Conservation (phyloP, 176 grass and related monocot genomes). For the Eragrostis curvula region DNA sequence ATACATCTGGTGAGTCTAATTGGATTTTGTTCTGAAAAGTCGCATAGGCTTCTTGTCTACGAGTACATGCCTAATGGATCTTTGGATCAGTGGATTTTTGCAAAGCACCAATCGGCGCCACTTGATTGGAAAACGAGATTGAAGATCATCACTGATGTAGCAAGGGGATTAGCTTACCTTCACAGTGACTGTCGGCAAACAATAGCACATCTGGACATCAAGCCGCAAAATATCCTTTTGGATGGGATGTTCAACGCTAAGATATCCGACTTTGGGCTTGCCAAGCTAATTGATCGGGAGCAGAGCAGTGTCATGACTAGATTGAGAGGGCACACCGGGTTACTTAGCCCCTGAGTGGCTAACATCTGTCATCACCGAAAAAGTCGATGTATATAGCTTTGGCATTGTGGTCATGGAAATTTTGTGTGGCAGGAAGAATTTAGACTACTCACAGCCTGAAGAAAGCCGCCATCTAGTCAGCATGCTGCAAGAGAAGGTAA, state of each 20-base stretch:
- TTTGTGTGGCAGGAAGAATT: conserved; percentile 55
- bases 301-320: conserved; percentile 59
- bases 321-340: conserved; percentile 57
- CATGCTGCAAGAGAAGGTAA: conserved; percentile 45
- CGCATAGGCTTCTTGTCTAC: conserved; percentile 57
- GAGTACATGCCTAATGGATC: conserved; percentile 69
- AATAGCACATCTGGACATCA: conserved; percentile 72
- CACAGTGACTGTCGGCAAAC: conserved; percentile 59
- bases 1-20: conserved; percentile 57
- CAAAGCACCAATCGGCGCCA: not conserved
- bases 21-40: conserved; percentile 60
- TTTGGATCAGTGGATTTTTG: conserved; percentile 72
- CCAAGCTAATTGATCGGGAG: conserved; percentile 27
- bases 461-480: conserved; percentile 44
- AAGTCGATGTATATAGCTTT: conserved; percentile 60
- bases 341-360: conserved; percentile 70
- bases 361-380: conserved; percentile 54
- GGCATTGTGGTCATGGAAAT: conserved; percentile 60
- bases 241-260: conserved; percentile 56
- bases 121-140: conserved; percentile 56
- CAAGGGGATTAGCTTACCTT: conserved; percentile 55
- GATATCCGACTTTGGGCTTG: conserved; percentile 62
- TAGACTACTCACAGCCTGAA: conserved; percentile 55
- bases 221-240: conserved; percentile 70
- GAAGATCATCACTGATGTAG: conserved; percentile 49